These are phyloP conservation scores for Scleroderma citrinum DNA, from an alignment of 768 basidiomycete genomes.

Conservation along the genomic window DNA sequence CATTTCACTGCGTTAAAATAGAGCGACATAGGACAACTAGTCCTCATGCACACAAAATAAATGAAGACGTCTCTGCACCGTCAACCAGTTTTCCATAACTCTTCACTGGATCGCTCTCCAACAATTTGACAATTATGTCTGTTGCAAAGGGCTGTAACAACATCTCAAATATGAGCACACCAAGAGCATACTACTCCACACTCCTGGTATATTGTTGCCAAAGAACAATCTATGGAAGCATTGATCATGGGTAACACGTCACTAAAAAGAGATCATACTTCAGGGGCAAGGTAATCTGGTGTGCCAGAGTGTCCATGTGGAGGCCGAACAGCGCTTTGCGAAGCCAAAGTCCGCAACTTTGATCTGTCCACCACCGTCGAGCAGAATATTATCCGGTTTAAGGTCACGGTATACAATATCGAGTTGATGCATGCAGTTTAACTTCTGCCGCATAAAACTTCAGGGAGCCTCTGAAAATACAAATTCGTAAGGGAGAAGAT, in stretches of 20 bases:
- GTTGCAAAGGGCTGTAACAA: slow-evolving; percentile 75
- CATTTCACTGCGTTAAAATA: too few species aligned
- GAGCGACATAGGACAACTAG: too few species aligned
- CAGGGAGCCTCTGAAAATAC: slow-evolving; percentile 72
- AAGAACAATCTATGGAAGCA: slow-evolving; percentile 52
- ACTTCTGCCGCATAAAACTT: slow-evolving; percentile 98
- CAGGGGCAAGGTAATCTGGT: slow-evolving; percentile 95
- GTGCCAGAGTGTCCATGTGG: slow-evolving; percentile 97
- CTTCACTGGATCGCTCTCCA: slow-evolving; percentile 84
- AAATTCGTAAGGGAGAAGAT: slow-evolving; percentile 6
- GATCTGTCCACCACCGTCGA: slow-evolving; percentile 90
- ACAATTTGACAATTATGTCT: slow-evolving; percentile 84
- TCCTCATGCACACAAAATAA: too few species aligned
- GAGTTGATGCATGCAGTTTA: slow-evolving; percentile 80
- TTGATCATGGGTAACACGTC: slow-evolving; percentile 1
- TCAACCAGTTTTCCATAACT: slow-evolving; percentile 86
- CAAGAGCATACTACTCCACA: slow-evolving; percentile 98
- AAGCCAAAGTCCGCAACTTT: slow-evolving; percentile 97
- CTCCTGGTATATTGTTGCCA: slow-evolving; percentile 90
- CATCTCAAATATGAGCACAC: slow-evolving; percentile 97
- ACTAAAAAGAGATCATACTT: slow-evolving; percentile 43
- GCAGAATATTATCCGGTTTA: slow-evolving; percentile 94
- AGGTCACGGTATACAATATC: slow-evolving; percentile 98
- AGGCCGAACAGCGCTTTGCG: slow-evolving; percentile 80
- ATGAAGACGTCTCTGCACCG: slow-evolving; percentile 88